Conservation (phyloP, 257 asterid genomes). For the Lantana camara region DNA sequence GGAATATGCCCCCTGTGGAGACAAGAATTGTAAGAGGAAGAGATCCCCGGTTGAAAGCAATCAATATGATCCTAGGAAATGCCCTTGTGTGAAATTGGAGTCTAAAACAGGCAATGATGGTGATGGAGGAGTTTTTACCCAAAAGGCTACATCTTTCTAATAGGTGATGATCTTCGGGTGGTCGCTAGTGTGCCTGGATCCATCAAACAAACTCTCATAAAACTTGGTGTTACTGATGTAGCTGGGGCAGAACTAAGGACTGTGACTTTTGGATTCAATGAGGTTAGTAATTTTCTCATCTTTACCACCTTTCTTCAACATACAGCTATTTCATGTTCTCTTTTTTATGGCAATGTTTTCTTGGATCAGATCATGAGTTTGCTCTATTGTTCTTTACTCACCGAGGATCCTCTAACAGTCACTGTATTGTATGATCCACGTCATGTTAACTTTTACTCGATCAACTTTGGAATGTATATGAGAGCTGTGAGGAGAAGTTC, state of each 20-base stretch:
- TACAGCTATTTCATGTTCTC: too few species aligned
- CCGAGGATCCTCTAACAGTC: conserved; percentile 18
- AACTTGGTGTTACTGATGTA: conserved; percentile 14
- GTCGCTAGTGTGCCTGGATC: conserved; percentile 13
- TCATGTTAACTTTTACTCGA: too few species aligned
- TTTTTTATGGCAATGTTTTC: neutral
- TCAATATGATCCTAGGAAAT: neutral
- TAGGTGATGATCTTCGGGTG: conserved; percentile 25
- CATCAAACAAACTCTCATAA: neutral
- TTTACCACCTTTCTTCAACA: too few species aligned
- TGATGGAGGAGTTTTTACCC: conserved; percentile 9
- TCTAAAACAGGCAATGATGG: neutral
- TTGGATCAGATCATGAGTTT: conserved; percentile 11
- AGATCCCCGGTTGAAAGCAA: neutral
- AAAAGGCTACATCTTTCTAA: conserved; percentile 1
- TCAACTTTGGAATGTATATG: too few species aligned
- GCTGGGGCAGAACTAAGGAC: conserved; percentile 5
- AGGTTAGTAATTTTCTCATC: neutral
- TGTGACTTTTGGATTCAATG: conserved; percentile 20
- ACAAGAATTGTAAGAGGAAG: too few species aligned
- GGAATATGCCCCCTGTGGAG: neutral
- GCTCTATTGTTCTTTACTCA: conserved; percentile 9
- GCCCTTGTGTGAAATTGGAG: conserved; percentile 7
- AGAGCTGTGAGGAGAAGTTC: neutral
- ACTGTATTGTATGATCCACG: neutral